Evolutionary conservation across 1,284 basidiomycete species (phyloP), one percentile per base, ranked within the genome.

Genomic region (Sporisorium exsertum): DNA sequence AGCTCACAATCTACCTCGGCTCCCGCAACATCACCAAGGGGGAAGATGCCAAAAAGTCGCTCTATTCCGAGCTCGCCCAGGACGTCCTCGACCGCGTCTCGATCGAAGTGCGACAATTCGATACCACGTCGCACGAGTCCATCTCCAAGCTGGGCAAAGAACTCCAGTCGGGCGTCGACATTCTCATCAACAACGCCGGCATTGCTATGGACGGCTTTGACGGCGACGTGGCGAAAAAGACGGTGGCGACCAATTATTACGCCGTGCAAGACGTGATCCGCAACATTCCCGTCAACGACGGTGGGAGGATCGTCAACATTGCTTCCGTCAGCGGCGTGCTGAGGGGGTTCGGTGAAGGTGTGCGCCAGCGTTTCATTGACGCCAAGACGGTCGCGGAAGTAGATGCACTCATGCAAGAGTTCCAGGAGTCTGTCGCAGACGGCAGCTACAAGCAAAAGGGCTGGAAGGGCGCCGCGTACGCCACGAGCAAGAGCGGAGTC

Each of bases 101-200:
- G 27, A 70, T 77, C 57, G 60, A 71, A 57, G 74, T 72, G 13
- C 58, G 71, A 46, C 75, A 77, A 26, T 54, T 69, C 29, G 67
- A 73, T 55, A 67, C 63, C 13, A 59, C 64, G 5, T 75, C 72
- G 32, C 67, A 60, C 67, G 58, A 62, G 6, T 75, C 71, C 26
- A 64, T 74, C 55, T 43, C 32, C 27, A 66, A 68, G 54, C 81
- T 77, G 32, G 67, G 61, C 50, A 46, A 35, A 4, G 64, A 70
- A 43, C 72, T 73, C 61, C 50, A 70, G 12, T 42, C 56, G 13
- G 70, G 81, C 46, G 56, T 83, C 20, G 80, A 83, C 58, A 65
- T 82, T 47, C 67, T 82, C 18, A 63, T 85, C 52, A 77, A 77
- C 61, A 85, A 85, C 66, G 81, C 83, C 40, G 84, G 84, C 9